Base-by-base conservation (phyloP, 2,329 filamentous ascomycete genomes). In the Phaeosphaeriaceae sp. region DNA sequence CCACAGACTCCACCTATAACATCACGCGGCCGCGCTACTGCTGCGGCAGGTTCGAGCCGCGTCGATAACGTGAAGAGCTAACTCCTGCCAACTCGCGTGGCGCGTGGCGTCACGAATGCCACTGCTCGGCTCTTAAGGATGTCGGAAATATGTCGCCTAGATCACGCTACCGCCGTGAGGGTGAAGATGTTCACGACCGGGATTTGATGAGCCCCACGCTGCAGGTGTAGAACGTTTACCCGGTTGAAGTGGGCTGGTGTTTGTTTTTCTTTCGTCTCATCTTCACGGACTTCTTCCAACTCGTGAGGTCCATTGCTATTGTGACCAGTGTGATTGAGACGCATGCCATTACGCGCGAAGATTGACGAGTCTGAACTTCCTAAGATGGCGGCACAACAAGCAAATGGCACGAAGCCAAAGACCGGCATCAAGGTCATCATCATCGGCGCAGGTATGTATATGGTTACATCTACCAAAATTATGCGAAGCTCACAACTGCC, bases 381-480 rank as follows among this genome's bases (percentile, higher is more conserved):
- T n/a, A 67, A 58, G 1, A 74, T 75, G 72, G 57, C 64, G 11
- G 55, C 58, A n/a, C 24, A 57, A 46, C 49, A 62, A 21, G 54
- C 48, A 1, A 60, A 67, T 49, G 58, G 54, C 27, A 24, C 58
- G 7, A 69, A 65, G 53, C 65, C 69, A 46, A 58, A 66, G 60
- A 84, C 83, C 1, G 83, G 83, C 15, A 83, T 86, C 67, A 84
- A 83, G 53, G 82, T 86, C 2, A 77, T 86, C 27, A 78, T 87
- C 31, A 83, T 79, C 73, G 68, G 82, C 21, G 73, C 73, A 60
- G 73, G 79, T 81, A 78, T 25, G 59, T 52, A 31, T 19, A 51
- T 55, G 47, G 13, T 17, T 25, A 10, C 31, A 7, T 44, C 5
- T 17, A 48, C 17, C n/a, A 58, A 50, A 10, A 48, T 45, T 31